Base-by-base conservation (phyloP, 148 eudicot genomes). In the Persicaria maculosa region DNA sequence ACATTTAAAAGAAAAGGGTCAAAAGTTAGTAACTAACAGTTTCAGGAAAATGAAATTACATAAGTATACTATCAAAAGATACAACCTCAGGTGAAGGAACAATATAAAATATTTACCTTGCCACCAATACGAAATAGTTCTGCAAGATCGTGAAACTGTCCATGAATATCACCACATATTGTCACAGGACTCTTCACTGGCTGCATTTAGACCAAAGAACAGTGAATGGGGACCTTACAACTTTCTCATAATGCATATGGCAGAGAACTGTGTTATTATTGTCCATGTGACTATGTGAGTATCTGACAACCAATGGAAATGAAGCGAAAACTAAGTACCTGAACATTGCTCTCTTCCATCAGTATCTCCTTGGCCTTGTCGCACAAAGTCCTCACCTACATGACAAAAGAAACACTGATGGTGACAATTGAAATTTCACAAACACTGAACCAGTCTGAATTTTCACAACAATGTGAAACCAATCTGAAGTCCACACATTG, bases 131-230 rank as follows among this genome's bases (percentile, higher is more conserved):
- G 94, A 72, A 93, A 93, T 75, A 93, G 92, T 84, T 93, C 98
- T 4, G 97, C 97, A 52, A 93, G 98, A 86, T 93, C 98, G 83
- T 93, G 98, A 80, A 93, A 93, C 79, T 93, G 98, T 71, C 98
- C 98, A 82, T 93, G 98, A 84, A 93, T 93, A 78, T 93, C 98
- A 81, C 98, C 98, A 79, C 98, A 93, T 64, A 93, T 93, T 47
- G 98, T 93, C 61, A 93, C 98, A 68, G 98, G 98, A 82, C 98
- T 91, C 83, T 91, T 93, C 73, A 93, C 98, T 47, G 98, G 98
- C 98, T 93, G 88, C 85, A 89, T 44, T 64, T 7, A 59, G 19
- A 17, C 67, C 40, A 78, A 74, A 45, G 68, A 19, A 71, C 73
- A 45, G 72, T 19, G 44, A 75, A 64, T 68, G 48, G 44, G 20